Evolutionary conservation across 2,329 filamentous ascomycete species (phyloP), one percentile per base, ranked within the genome.

Genomic region (Mariannaea elegans): DNA sequence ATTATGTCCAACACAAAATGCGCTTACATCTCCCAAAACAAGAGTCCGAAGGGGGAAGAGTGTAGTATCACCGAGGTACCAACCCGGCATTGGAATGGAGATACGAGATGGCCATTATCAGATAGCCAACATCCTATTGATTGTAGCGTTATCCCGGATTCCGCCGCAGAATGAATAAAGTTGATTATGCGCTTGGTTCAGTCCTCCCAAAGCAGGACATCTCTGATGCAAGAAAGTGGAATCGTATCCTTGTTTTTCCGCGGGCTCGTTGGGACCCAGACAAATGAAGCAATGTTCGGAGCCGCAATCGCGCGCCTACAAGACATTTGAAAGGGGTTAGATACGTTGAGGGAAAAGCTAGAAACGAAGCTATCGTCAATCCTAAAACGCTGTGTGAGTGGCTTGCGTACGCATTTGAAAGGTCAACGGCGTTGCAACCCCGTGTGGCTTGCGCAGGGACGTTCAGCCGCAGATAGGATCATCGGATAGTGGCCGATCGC

Each of bases 181-280:
- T 42, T 42, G 19, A 53, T 52, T 44, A 53, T 38, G 39, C 29
- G n/a, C 12, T 23, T 14, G 49, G 49, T 6, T 14, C 18, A 12
- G 36, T n/a, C 18, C 13, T 31, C 16, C 24, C 10, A 18, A 34
- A n/a, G 7, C 29, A 41, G 7, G 18, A 38, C 39, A 24, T 12
- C 6, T 13, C 23, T 12, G 23, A 51, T 21, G 55, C 55, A 57
- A 39, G 47, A 21, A 47, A 57, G 55, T 57, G 55, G 55, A 58
- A 58, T 58, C 38, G 31, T 24, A 46, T 29, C 42, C 41, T 47
- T 34, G 39, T 13, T 27, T 46, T 29, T 46, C 3, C 5, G 48
- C 41, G 48, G 55, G 41, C 41, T 32, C 32, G 24, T 39, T 46
- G 55, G 41, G 39, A 42, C 46, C 47, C 34, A 23, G 19, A 18